Evolutionary conservation across 768 basidiomycete genomes (phyloP), one percentile per base, ranked within the genome.

Genomic region (Cystoderma amianthinum): DNA sequence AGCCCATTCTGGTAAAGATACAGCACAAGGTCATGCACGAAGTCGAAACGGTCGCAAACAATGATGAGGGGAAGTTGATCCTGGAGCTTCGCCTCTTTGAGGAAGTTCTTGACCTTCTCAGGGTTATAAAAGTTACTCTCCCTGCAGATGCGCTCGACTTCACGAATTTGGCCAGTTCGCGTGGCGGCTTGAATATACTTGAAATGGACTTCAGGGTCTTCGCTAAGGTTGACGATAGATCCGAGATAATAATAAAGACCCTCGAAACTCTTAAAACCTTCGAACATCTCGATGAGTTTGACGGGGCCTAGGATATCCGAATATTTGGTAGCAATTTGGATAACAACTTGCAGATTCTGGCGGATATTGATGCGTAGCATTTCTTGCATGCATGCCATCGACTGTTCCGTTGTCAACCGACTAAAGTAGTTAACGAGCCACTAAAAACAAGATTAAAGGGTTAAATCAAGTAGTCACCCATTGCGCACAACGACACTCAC

Each of bases 51-150:
- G 61, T 99, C 96, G 76, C 96, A 98, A 54, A 99, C 96, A 50
- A 99, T 98, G 71, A 98, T 99, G 52, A 99, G 82, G 3, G 96
- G 96, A 25, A 99, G 81, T 59, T 98, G 96, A 58, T 98, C 96
- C 25, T 82, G 67, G 20, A 99, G 82, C 56, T 96, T 94, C 55
- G 96, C 94, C 58, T 99, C 96, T 64, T 97, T 97, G 62, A 97
- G 80, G 84, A 97, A 98, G 67, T 99, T 99, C 76, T 99, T 98
- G 77, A 98, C 96, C 65, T 99, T 99, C 71, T 99, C 96, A 1
- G 96, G 90, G 63, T 94, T 97, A 76, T 98, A 98, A 66, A 71
- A 73, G 66, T 98, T 97, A 62, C 88, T 92, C 68, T 99, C 96
- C 41, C 96, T 76, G 59, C 94, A 97, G 56, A 99, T 95, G 35